phyloP scores from a whole-genome alignment of 208 protist genomes.

The Leptomonas seymouri region DNA sequence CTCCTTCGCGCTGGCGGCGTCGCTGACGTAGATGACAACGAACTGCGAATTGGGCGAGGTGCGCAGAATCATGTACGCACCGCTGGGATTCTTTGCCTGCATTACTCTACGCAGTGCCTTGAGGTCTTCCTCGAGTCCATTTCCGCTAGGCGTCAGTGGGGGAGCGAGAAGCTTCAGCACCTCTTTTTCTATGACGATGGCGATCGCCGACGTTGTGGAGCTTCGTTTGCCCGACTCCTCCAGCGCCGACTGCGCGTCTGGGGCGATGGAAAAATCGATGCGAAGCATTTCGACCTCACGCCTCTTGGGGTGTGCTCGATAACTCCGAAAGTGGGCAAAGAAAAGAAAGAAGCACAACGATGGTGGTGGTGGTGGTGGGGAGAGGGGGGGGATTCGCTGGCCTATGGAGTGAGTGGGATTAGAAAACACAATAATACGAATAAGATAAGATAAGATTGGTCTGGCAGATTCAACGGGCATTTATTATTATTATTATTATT shows the following conservation, averaged over 20 bases:
- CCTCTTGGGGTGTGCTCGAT: background rate
- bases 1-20: slow-evolving; percentile 51
- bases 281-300: slow-evolving; percentile 36
- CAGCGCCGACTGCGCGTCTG: slow-evolving; percentile 40
- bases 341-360: background rate
- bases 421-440: too few species aligned
- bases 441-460: too few species aligned
- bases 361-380: background rate
- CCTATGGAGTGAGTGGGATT: too few species aligned
- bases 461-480: too few species aligned
- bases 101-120: slow-evolving; percentile 32
- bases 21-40: slow-evolving; percentile 59
- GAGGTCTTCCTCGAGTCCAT: slow-evolving; percentile 40
- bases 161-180: slow-evolving; percentile 43
- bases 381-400: too few species aligned
- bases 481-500: too few species aligned
- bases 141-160: slow-evolving; percentile 31
- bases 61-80: slow-evolving; percentile 56
- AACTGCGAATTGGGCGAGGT: slow-evolving; percentile 29
- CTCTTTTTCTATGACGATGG: slow-evolving; percentile 59
- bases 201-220: slow-evolving; percentile 36
- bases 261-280: slow-evolving; percentile 63
- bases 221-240: slow-evolving; percentile 36
- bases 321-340: background rate
- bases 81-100: slow-evolving; percentile 24